Evolutionary conservation across 257 asterid genomes (phyloP), one percentile per base, ranked within the genome.

Genomic region (Parsonsia alboflavescens): DNA sequence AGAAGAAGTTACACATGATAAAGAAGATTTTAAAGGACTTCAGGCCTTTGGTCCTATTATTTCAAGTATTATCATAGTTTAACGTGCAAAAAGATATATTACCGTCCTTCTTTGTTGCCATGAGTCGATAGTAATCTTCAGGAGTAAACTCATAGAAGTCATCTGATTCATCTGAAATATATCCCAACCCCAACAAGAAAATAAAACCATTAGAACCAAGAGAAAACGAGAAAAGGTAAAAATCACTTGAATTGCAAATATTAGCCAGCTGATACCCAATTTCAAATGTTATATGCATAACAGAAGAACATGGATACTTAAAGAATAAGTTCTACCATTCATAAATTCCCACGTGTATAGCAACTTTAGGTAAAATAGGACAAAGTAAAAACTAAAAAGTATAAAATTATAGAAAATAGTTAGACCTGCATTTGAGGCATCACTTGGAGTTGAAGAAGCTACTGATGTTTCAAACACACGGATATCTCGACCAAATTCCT

Each of bases 71-170:
- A 7, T 17, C 33, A n/a, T 36, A 44, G 44, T 39, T 54, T 70
- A 48, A 76, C 24, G 10, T 44, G 6, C 19, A 48, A 7, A 7
- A 6, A 54, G 8, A 22, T 53, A 22, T 70, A 44, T 75, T 77
- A 95, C 99, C 99, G 89, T 92, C 93, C 77, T 88, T 95, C 79
- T 91, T 95, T 56, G 96, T 81, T 63, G 87, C 89, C 86, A 85
- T 77, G 77, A 92, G 75, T 76, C 96, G 90, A 72, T 62, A 87
- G 82, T 92, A 95, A 77, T 95, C 98, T 86, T 92, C 99, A 0
- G 98, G 82, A 13, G 96, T 92, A 75, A 95, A 92, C 80, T 95
- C 99, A 72, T 92, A 95, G 78, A 92, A 95, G 61, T 87, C 97
- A 44, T 92, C 98, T 8, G 91, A 44, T 83, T 86, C 96, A 69